Conservation (phyloP, 2,329 filamentous ascomycete species). For the Scedosporium dehoogii region DNA sequence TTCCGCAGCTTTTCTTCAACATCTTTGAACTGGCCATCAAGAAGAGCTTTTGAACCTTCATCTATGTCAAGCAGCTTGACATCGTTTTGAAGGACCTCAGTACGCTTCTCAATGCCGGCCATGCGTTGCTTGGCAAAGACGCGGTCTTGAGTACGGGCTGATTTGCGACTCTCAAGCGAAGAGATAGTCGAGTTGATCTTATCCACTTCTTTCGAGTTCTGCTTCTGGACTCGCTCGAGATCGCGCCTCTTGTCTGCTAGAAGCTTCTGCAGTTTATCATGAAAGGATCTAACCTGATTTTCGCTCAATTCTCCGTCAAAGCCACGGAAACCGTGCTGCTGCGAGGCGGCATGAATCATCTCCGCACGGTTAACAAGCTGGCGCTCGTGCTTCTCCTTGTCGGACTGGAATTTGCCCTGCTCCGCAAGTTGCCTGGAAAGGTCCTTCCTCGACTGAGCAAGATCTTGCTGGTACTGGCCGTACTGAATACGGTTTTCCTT, state of each 20-base stretch:
- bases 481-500: conserved; percentile 56
- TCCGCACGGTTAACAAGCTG: conserved; percentile 62
- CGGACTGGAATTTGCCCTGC: conserved; percentile 70
- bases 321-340: conserved; percentile 68
- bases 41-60: conserved; percentile 69
- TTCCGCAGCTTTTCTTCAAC: conserved; percentile 52
- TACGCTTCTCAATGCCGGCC: conserved; percentile 60
- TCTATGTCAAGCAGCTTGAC: conserved; percentile 70
- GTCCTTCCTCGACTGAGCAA: conserved; percentile 32
- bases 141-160: conserved; percentile 63
- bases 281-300: conserved; percentile 63
- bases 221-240: conserved; percentile 62
- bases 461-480: conserved; percentile 46
- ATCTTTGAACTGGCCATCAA: conserved; percentile 66
- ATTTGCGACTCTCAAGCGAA: conserved; percentile 63
- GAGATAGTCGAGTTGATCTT: conserved; percentile 63
- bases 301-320: conserved; percentile 74
- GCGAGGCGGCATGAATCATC: conserved; percentile 70
- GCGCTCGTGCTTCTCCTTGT: conserved; percentile 78
- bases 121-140: conserved; percentile 65
- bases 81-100: conserved; percentile 54
- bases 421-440: conserved; percentile 49
- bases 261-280: conserved; percentile 65
- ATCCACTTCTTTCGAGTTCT: conserved; percentile 65
- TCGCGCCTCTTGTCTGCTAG: conserved; percentile 69